A percentile compares a stretch with the other conserved stretches of the same genome.
Conservation (phyloP, 192 early-diverging fungal genomes). For the Umbelopsis ramanniana region DNA sequence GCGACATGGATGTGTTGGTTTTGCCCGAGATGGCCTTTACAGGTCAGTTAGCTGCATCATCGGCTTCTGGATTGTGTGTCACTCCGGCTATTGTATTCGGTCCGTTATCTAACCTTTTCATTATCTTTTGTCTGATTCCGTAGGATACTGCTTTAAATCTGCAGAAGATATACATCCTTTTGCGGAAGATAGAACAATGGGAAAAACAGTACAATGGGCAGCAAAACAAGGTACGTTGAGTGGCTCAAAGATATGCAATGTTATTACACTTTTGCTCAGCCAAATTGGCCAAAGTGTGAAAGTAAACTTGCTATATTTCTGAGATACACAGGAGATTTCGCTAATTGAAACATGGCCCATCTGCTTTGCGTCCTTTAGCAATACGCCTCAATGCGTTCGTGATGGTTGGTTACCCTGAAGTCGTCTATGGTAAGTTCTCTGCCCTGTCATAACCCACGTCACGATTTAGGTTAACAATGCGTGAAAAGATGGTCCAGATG, state of each 20-base stretch:
- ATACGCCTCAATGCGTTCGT: constrained; percentile 56
- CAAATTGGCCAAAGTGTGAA: too few relatives aligned
- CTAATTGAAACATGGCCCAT: too few relatives aligned
- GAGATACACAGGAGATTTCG: too few relatives aligned
- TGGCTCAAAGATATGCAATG: too few relatives aligned
- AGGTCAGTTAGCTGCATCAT: constrained; percentile 42
- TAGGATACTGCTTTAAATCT: constrained; percentile 70
- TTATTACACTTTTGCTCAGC: too few relatives aligned
- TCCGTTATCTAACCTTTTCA: neutral
- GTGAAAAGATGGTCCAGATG: neutral
- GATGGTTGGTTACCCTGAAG: constrained; percentile 74
- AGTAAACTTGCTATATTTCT: too few relatives aligned
- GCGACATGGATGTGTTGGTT: constrained; percentile 69
- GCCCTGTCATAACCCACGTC: neutral
- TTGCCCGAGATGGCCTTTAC: constrained; percentile 83
- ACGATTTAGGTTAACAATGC: neutral
- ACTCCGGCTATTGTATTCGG: too few relatives aligned
- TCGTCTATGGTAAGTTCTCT: constrained; percentile 29
- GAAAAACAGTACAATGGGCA: constrained; percentile 66
- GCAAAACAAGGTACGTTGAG: constrained; percentile 52
- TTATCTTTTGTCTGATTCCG: neutral
- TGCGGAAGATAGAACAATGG: constrained; percentile 59
- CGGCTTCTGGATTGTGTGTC: too few relatives aligned
- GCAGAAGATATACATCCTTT: constrained; percentile 61
- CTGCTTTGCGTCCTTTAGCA: constrained; percentile 43